Evolutionary conservation across 2,329 filamentous ascomycete genomes (phyloP).

Genomic region (Cytospora schulzeri): DNA sequence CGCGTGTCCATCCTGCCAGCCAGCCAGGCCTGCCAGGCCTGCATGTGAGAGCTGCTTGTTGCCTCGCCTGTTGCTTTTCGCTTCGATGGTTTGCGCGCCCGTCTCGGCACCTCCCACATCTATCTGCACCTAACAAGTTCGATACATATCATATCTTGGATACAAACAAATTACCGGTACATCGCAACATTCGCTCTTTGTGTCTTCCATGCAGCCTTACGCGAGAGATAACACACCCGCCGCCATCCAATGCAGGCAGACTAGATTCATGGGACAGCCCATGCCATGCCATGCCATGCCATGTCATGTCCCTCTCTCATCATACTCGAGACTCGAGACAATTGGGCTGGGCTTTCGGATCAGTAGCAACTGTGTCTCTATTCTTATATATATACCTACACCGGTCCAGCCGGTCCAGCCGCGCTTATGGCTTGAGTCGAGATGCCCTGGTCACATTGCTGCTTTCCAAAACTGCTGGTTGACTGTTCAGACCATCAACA

Average conservation of each 20-base stretch:
- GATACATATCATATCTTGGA: too few relatives aligned
- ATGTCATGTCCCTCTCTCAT: not conserved
- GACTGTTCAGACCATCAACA: not conserved
- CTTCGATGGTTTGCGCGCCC: too few relatives aligned
- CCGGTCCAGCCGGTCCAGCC: too few relatives aligned
- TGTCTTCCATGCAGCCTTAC: conserved; percentile 12
- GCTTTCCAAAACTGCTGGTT: not conserved
- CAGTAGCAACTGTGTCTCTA: not conserved
- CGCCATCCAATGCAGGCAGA: too few relatives aligned
- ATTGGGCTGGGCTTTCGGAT: conserved; percentile 1
- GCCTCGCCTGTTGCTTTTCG: not conserved
- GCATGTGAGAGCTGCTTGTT: conserved; percentile 3
- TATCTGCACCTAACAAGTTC: too few relatives aligned
- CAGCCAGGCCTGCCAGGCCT: too few relatives aligned
- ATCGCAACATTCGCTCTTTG: not conserved
- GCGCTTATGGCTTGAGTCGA: not conserved
- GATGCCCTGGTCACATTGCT: not conserved
- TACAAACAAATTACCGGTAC: not conserved
- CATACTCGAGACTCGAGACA: not conserved
- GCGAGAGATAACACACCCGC: not conserved
- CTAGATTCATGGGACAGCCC: not conserved
- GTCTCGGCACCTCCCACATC: too few relatives aligned
- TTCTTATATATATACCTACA: not conserved
- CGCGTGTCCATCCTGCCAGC: conserved; percentile 21
- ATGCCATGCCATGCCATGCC: conserved; percentile 1